Evolutionary conservation across 1,284 basidiomycete genomes (phyloP).

Genomic region (Leccinum solheimii): DNA sequence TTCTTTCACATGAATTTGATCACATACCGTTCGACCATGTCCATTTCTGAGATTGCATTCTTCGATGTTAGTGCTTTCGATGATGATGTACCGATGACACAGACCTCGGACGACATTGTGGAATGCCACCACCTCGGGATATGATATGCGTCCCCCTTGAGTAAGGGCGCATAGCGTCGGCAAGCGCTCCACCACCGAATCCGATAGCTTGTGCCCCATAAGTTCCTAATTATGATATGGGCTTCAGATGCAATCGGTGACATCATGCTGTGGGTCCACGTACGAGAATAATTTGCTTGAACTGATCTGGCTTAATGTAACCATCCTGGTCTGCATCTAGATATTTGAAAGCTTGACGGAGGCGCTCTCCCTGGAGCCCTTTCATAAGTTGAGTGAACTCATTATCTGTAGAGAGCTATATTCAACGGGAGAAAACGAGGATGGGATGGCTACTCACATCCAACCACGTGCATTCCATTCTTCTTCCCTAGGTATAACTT

Average conservation of each 20-base stretch:
- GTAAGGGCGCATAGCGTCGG: constrained; percentile 87
- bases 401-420: constrained; percentile 55
- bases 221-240: constrained; percentile 64
- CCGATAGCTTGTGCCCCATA: constrained; percentile 92
- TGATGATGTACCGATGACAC: constrained; percentile 26
- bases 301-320: constrained; percentile 89
- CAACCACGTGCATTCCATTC: constrained; percentile 86
- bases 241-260: neutral
- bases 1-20: neutral
- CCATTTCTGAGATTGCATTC: constrained; percentile 69
- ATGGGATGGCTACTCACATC: constrained; percentile 60
- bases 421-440: constrained; percentile 8
- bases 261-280: constrained; percentile 24
- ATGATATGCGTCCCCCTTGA: constrained; percentile 87
- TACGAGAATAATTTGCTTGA: constrained; percentile 90
- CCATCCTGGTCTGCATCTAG: constrained; percentile 88
- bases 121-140: constrained; percentile 94
- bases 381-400: constrained; percentile 98
- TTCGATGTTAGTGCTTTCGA: constrained; percentile 8
- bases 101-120: constrained; percentile 87
- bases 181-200: constrained; percentile 84
- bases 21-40: constrained; percentile 84
- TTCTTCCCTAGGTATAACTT: constrained; percentile 91
- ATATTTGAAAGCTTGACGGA: constrained; percentile 90
- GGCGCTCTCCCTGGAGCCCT: constrained; percentile 91